Evolutionary conservation across 2,329 filamentous ascomycete genomes (phyloP).

Genomic region (Neospermospora avenae): DNA sequence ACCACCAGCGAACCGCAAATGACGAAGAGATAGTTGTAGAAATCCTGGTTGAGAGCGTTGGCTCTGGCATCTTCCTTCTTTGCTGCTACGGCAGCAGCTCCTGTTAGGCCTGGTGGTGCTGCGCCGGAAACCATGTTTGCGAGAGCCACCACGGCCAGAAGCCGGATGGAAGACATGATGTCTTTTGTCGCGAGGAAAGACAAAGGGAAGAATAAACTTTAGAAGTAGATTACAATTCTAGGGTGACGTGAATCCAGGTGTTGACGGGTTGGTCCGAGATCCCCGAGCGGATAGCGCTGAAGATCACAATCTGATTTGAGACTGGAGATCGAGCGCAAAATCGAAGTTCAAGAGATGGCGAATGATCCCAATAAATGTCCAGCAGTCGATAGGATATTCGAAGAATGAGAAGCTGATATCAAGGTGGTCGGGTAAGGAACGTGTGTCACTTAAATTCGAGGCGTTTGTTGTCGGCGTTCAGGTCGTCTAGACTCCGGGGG

Average conservation of each 20-base stretch:
- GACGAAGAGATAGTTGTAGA: conserved; percentile 59
- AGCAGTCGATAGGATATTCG: conserved; percentile 25
- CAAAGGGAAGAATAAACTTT: not conserved
- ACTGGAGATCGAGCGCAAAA: not conserved
- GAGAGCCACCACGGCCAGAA: conserved; percentile 25
- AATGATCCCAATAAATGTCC: conserved; percentile 21
- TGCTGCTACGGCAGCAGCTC: conserved; percentile 17
- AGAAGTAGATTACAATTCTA: not conserved
- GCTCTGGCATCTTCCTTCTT: conserved; percentile 24
- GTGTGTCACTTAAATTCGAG: conserved; percentile 10
- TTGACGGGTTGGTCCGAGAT: not conserved
- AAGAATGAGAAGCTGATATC: not conserved
- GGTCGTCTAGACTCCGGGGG: not conserved
- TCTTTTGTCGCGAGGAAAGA: not conserved
- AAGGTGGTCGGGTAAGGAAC: conserved; percentile 11
- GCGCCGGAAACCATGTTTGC: conserved; percentile 21
- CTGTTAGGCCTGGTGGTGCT: conserved; percentile 14
- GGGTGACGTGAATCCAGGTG: not conserved
- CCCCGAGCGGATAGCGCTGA: not conserved
- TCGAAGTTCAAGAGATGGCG: not conserved
- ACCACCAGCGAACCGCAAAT: conserved; percentile 62
- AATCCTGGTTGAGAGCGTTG: conserved; percentile 44
- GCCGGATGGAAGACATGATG: conserved; percentile 23
- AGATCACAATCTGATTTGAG: not conserved
- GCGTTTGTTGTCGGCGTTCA: not conserved